Conservation (phyloP, 2,329 filamentous ascomycete genomes). For the Colletotrichum sp. region DNA sequence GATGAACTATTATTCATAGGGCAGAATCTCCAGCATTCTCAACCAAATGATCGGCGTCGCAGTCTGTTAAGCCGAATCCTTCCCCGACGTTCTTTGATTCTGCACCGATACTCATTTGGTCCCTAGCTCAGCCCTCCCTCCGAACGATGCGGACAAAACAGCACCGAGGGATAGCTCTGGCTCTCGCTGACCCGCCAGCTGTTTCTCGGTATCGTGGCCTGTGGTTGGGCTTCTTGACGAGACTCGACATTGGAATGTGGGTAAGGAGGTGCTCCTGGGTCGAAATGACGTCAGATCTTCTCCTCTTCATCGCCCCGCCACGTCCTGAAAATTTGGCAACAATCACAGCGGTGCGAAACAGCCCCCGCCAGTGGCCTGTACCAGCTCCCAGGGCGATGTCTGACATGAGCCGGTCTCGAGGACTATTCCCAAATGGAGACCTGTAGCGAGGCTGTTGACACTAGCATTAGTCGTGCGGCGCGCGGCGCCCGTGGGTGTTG, state of each 20-base stretch:
- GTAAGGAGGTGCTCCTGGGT: conserved; percentile 10
- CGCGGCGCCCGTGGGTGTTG: background rate
- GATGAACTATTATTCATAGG: conserved; percentile 3
- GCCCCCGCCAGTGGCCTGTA: background rate
- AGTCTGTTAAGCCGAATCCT: background rate
- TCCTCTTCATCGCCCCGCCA: background rate
- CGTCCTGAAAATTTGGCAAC: background rate
- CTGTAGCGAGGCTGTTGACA: background rate
- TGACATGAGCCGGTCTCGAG: conserved; percentile 14
- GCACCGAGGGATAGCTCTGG: background rate
- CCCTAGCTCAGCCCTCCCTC: background rate
- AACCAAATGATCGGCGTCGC: background rate
- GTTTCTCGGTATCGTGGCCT: background rate
- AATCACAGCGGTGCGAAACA: background rate
- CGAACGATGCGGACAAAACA: background rate
- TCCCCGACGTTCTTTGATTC: background rate
- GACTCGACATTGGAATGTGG: conserved; percentile 12
- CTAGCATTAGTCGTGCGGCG: background rate
- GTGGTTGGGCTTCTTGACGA: background rate
- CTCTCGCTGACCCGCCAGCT: background rate
- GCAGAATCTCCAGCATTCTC: background rate
- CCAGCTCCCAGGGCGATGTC: background rate
- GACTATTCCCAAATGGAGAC: background rate
- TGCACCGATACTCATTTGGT: background rate
- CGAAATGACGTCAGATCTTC: conserved; percentile 9